Conservation (phyloP, 345 rosid genomes). For the Aegle marmelos region DNA sequence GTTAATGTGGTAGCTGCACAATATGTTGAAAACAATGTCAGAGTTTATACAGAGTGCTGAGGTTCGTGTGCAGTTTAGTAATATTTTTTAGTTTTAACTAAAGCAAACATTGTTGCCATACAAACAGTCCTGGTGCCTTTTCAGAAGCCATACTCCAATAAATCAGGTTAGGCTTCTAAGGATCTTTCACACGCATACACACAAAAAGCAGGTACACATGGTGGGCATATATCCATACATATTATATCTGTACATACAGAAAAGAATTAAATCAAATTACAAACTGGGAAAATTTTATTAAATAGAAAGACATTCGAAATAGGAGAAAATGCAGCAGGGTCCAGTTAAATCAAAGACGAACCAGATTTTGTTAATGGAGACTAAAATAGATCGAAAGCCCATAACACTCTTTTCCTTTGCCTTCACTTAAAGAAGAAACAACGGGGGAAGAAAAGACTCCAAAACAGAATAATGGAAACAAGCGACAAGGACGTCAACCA, state of each 20-base stretch:
- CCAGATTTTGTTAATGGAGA: not conserved
- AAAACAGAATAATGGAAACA: not conserved
- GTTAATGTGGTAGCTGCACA: conserved; percentile 95
- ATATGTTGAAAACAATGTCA: conserved; percentile 24
- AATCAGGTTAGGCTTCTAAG: too few relatives aligned
- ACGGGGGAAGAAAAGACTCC: not conserved
- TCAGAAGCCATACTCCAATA: not conserved
- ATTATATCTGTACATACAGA: not conserved
- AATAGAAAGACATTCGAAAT: not conserved
- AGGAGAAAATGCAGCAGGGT: not conserved
- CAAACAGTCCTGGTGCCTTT: not conserved
- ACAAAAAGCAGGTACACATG: not conserved
- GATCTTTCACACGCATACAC: too few relatives aligned
- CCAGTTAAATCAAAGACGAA: not conserved
- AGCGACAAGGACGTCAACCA: not conserved
- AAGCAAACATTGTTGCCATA: conserved; percentile 1
- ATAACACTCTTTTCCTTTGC: not conserved
- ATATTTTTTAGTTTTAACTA: not conserved
- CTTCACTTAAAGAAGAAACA: not conserved
- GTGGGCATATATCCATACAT: not conserved
- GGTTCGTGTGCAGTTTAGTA: not conserved
- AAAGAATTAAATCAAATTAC: not conserved
- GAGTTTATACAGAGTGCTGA: not conserved
- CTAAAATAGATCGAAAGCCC: not conserved
- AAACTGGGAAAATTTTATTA: not conserved